phyloP scores from a whole-genome alignment of 306 rosid species.

The Malus fusca region DNA sequence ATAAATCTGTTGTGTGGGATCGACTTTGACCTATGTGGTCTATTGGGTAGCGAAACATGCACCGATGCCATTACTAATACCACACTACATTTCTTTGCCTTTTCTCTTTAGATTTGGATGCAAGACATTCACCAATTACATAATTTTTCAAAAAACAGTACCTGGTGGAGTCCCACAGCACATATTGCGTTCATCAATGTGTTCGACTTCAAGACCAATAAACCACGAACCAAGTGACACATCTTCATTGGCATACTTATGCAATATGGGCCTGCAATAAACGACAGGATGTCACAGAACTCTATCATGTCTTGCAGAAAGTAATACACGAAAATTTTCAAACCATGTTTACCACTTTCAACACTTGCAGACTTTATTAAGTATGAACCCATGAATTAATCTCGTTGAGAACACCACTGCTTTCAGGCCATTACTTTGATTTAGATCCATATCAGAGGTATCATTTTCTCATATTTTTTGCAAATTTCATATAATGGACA shows the following conservation, averaged over 20 bases:
- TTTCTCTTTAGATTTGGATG: background rate
- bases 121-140: background rate
- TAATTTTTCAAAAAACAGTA: conserved; percentile 17
- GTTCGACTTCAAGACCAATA: conserved; percentile 95
- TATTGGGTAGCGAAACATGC: background rate
- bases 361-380: background rate
- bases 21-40: background rate
- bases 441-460: background rate
- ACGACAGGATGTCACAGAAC: conserved; percentile 9
- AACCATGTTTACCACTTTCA: background rate
- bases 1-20: background rate
- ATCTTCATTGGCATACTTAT: conserved; percentile 95
- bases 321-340: background rate
- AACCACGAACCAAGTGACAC: conserved; percentile 98
- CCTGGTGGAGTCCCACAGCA: conserved; percentile 99
- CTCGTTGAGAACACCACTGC: background rate
- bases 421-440: background rate
- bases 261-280: conserved; percentile 75
- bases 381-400: background rate
- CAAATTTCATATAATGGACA: background rate
- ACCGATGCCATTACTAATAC: background rate
- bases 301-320: background rate
- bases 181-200: conserved; percentile 92
- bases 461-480: background rate
- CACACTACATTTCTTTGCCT: background rate